These are phyloP conservation scores for Pulveroboletus sp. DNA, from an alignment of 768 basidiomycete genomes.

Conservation along the genomic window DNA sequence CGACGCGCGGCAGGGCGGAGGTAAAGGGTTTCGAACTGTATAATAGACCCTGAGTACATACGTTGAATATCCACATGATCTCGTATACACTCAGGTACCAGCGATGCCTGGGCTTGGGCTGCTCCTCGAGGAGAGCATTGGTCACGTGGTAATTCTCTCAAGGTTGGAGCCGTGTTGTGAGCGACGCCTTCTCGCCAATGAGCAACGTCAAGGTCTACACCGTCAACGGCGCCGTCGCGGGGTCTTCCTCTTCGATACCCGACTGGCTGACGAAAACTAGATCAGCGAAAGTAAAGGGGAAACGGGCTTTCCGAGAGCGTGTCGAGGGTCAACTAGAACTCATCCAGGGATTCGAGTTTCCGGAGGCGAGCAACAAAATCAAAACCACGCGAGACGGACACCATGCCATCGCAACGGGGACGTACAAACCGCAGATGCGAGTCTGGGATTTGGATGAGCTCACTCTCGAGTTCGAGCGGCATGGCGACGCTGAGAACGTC, in stretches of 20 bases:
- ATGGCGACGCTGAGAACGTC: slow-evolving; percentile 94
- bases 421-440: slow-evolving; percentile 95
- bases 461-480: slow-evolving; percentile 91
- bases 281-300: slow-evolving; percentile 47
- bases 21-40: slow-evolving; percentile 7
- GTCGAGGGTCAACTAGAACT: slow-evolving; percentile 84
- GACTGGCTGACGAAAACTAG: slow-evolving; percentile 87
- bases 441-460: slow-evolving; percentile 95
- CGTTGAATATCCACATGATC: slow-evolving; percentile 13
- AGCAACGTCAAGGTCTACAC: slow-evolving; percentile 82
- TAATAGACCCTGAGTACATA: slow-evolving; percentile 17
- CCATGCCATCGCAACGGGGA: slow-evolving; percentile 90
- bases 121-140: neutral
- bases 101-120: too few relatives aligned
- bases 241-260: slow-evolving; percentile 87
- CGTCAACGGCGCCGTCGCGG: slow-evolving; percentile 86
- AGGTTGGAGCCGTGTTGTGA: neutral
- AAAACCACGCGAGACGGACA: slow-evolving; percentile 89
- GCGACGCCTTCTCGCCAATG: slow-evolving; percentile 8
- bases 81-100: slow-evolving; percentile 1
- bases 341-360: slow-evolving; percentile 95
- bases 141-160: slow-evolving; percentile 15
- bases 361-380: slow-evolving; percentile 90
- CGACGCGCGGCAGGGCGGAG: neutral
- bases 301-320: slow-evolving; percentile 64